Evolutionary conservation across 129 eudicot genomes (phyloP), one percentile per base, ranked within the genome.

Genomic region (Erigeron canadensis): DNA sequence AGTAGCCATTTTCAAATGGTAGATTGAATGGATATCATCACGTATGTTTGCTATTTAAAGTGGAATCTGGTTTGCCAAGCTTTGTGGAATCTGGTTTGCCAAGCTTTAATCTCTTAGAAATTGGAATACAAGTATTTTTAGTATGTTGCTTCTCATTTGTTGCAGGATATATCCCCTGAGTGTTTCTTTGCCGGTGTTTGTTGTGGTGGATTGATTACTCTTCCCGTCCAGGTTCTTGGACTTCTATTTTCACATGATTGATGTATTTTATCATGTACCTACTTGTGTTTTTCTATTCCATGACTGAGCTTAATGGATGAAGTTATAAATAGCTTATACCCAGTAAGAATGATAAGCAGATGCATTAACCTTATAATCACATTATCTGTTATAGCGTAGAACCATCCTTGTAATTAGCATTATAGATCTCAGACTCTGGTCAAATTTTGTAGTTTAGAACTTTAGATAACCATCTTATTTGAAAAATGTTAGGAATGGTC

Each of bases 151-250:
- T 65, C 17, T 54, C 70, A 53, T 71, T 64, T 16, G 48, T 46
- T 80, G 71, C 89, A 92, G 98, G 96, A 73, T 70, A 86, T 92
- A 75, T 86, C 98, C 65, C 91, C 98, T 0, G 96, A 92, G 73
- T 87, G 81, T 72, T 92, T 87, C 84, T 92, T 92, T 86, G 96
- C 95, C 63, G 98, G 98, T 72, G 98, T 89, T 53, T 92, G 98
- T 68, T 86, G 91, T 72, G 98, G 98, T 78, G 98, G 98, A 66
- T 74, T 89, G 67, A 40, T 92, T 78, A 92, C 98, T 57, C 89
- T 92, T 72, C 91, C 98, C 2, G 4, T 92, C 77, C 98, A 92
- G 96, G 98, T 92, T 66, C 55, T 44, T 65, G 10, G 39, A 72
- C 46, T 81, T 79, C 57, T 55, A 15, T 73, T 5, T 21, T 74